Evolutionary conservation across 78 protist genomes (phyloP), one percentile per base, ranked within the genome.

Genomic region (Chrysochromulina parva): DNA sequence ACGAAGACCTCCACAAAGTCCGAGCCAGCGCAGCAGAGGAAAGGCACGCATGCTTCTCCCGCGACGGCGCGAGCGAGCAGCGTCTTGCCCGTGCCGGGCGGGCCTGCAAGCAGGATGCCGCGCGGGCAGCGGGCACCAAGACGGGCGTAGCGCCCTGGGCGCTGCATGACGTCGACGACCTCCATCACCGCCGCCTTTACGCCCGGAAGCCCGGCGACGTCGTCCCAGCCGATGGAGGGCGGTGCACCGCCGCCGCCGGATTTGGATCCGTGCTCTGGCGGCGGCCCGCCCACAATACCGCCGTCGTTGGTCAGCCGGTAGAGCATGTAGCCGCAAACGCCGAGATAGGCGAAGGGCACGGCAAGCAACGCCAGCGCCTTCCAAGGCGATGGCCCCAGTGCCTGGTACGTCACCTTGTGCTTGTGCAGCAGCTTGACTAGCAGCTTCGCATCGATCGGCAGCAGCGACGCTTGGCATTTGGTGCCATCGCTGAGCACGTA

Each of bases 81-180:
- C 4, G 99, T 98, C 89, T 98, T 98, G 55, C 99, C 99, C 4
- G 97, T 95, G 24, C 99, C 99, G 3, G 99, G 99, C 5, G 90
- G 90, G 48, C 91, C 91, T 1, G 28, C 84, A 13, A 89, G 85
- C 9, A 89, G 67, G 28, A 58, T 55, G 48, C 92, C 92, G 24
- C 54, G 71, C 17, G 71, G 88, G 16, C 71, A 54, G 28, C 55
- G 50, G 28, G 82, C 82, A 9, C 71, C 71, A 17, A 19, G 62
- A 7, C 62, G 62, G 24, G 62, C 62, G 62, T 14, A 58, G 62
- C 62, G 62, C 62, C 13, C 62, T 58, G 62, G 62, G 62, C 62
- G 62, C 7, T 14, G 62, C 7, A 58, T 14, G 62, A 58, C 13
- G 62, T 58, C 62, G 62, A 58, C 62, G 7, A 58, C 62, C 62